Evolutionary conservation across 441 rosid species (phyloP).

Genomic region (Mallotus repandus): DNA sequence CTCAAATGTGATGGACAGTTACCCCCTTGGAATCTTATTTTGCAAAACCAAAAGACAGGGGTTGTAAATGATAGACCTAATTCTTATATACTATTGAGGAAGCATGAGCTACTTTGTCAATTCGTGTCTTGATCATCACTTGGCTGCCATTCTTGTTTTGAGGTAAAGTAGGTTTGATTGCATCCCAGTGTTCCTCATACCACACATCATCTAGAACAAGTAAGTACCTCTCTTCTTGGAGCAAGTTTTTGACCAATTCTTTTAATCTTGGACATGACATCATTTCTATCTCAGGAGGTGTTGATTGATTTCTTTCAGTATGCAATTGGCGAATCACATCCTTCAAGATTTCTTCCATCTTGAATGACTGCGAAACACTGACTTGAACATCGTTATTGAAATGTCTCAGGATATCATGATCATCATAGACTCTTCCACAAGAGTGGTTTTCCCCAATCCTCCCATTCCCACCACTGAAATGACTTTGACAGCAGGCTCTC

Average conservation of each 20-base stretch:
- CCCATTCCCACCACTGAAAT: conserved; percentile 38
- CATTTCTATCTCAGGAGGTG: too few relatives aligned
- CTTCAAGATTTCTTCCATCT: conserved; percentile 31
- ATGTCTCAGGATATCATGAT: conserved; percentile 24
- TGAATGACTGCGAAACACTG: conserved; percentile 27
- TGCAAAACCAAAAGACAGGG: conserved; percentile 28
- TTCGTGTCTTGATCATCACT: too few relatives aligned
- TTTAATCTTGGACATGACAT: too few relatives aligned
- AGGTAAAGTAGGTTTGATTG: too few relatives aligned
- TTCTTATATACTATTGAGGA: background rate
- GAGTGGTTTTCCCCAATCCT: conserved; percentile 39
- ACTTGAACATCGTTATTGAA: conserved; percentile 28
- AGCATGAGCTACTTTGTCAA: too few relatives aligned
- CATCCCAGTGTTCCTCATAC: too few relatives aligned
- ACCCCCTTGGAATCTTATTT: conserved; percentile 12
- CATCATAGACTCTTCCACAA: conserved; percentile 34
- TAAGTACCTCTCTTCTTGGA: too few relatives aligned
- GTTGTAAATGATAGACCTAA: conserved; percentile 27
- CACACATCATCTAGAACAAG: too few relatives aligned
- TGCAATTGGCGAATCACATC: conserved; percentile 34
- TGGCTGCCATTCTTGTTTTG: too few relatives aligned
- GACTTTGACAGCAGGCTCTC: conserved; percentile 15
- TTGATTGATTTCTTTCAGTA: conserved; percentile 16
- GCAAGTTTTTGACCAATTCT: too few relatives aligned
- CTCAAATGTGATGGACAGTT: conserved; percentile 36